Evolutionary conservation across 176 grass and related monocot genomes (phyloP), one percentile per base, ranked within the genome.

Genomic region (Oryza meyeriana): DNA sequence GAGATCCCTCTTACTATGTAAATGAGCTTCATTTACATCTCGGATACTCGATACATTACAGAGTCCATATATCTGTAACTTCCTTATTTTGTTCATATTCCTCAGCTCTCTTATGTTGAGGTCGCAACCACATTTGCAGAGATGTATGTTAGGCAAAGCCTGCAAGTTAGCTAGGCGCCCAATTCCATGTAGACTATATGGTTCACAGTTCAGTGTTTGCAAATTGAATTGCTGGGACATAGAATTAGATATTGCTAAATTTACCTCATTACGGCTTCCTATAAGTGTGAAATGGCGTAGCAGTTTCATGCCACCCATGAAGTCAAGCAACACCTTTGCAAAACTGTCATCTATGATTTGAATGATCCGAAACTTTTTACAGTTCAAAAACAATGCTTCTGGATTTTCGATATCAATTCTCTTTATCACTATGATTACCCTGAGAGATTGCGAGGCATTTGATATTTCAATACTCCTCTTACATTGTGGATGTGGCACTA

Each of bases 291-390:
- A 64, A 64, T 42, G 24, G 36, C 75, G 58, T 42, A 64, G 35
- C 22, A 77, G 58, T 77, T 31, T 78, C 75, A 78, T 64, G 58
- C 9, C 14, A 31, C 36, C 75, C 4, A 63, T 42, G 24, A 29
- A 12, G 25, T 78, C 59, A 64, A 41, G 16, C 8, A 42, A 1
- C 22, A 16, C 4, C 0, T 64, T 8, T 1, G 3, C 13, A 78
- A 78, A 16, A 0, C 4, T 42, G 1, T 8, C 26, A 1, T 11
- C 0, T 3, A 44, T 0, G 4, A 50, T 16, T 0, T 44, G 0
- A 12, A 78, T 12, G 4, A 20, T 41, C 25, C 75, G 16, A 12
- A 39, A 12, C 26, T 64, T 78, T 4, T 20, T 44, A 18, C 58
- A 64, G 16, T 44, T 44, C 1, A 44, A 4, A 63, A 64, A 12